phyloP scores from a whole-genome alignment of 2,329 filamentous ascomycete species.

The Aureobasidium zeae region DNA sequence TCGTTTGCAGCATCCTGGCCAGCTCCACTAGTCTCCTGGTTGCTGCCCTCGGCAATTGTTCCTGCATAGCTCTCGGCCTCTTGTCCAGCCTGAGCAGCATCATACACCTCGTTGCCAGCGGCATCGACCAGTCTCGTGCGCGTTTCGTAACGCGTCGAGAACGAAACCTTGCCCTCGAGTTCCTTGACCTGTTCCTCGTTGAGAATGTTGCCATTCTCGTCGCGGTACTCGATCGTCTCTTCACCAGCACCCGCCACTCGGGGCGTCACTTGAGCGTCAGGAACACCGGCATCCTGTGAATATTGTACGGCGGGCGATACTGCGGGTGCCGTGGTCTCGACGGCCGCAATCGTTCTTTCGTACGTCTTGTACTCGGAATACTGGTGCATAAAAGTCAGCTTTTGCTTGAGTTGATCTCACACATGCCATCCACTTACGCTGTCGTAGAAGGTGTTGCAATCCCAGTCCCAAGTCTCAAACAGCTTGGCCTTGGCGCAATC shows the following conservation, averaged over 20 bases:
- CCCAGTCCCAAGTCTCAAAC: slow-evolving; percentile 87
- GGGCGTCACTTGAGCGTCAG: slow-evolving; percentile 24
- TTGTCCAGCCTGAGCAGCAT: slow-evolving; percentile 29
- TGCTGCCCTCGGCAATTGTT: slow-evolving; percentile 47
- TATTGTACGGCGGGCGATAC: slow-evolving; percentile 31
- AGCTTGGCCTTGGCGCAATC: slow-evolving; percentile 84
- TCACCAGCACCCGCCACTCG: slow-evolving; percentile 15
- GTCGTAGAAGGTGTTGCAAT: slow-evolving; percentile 87
- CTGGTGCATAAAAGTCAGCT: slow-evolving; percentile 13
- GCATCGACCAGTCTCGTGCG: slow-evolving; percentile 74
- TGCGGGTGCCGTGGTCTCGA: slow-evolving; percentile 24
- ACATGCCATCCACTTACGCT: slow-evolving; percentile 57
- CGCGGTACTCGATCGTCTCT: slow-evolving; percentile 85
- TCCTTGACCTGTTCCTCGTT: slow-evolving; percentile 72
- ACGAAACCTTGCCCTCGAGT: slow-evolving; percentile 86
- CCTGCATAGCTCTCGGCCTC: slow-evolving; percentile 33
- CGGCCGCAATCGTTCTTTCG: slow-evolving; percentile 1
- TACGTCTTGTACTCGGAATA: slow-evolving; percentile 22
- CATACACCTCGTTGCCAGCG: slow-evolving; percentile 64
- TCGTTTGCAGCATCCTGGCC: slow-evolving; percentile 31
- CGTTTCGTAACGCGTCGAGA: slow-evolving; percentile 95
- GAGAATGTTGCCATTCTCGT: slow-evolving; percentile 85
- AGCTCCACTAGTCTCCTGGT: slow-evolving; percentile 46
- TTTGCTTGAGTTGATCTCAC: no score
- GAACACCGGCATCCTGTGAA: slow-evolving; percentile 28